Evolutionary conservation across 2,329 filamentous ascomycete genomes (phyloP).

Genomic region (Trichocomaceae sp.): DNA sequence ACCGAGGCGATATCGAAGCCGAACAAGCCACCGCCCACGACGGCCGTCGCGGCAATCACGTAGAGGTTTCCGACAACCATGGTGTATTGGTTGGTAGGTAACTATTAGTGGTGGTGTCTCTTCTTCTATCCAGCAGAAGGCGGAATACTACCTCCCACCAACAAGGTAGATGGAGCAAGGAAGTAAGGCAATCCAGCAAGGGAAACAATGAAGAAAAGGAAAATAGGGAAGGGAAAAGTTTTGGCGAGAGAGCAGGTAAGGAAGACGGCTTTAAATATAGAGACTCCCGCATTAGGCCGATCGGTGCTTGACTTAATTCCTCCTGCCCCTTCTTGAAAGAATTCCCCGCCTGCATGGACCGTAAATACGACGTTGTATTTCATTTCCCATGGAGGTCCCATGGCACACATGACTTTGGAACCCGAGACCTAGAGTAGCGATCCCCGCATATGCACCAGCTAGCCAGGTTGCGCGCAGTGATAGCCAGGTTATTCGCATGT

Average conservation of each 20-base stretch:
- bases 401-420: constrained; percentile 9
- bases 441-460: constrained; percentile 1
- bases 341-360: constrained; percentile 8
- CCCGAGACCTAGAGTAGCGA: not conserved
- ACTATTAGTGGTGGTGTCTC: too few relatives aligned
- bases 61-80: constrained; percentile 52
- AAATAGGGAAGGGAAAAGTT: not conserved
- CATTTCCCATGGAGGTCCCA: constrained; percentile 3
- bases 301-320: not conserved
- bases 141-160: constrained; percentile 1
- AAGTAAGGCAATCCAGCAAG: not conserved
- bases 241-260: not conserved
- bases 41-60: constrained; percentile 52
- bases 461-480: constrained; percentile 2
- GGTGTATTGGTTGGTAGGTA: constrained; percentile 16
- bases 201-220: not conserved
- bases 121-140: constrained; percentile 2
- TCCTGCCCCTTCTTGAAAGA: constrained; percentile 2
- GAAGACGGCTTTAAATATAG: constrained; percentile 4
- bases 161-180: not conserved
- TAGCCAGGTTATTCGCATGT: constrained; percentile 1
- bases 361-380: constrained; percentile 8
- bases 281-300: not conserved
- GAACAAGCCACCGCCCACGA: constrained; percentile 63
- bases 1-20: constrained; percentile 75